Conservation (phyloP, 2,329 filamentous ascomycete genomes). For the Catunica adiposa region DNA sequence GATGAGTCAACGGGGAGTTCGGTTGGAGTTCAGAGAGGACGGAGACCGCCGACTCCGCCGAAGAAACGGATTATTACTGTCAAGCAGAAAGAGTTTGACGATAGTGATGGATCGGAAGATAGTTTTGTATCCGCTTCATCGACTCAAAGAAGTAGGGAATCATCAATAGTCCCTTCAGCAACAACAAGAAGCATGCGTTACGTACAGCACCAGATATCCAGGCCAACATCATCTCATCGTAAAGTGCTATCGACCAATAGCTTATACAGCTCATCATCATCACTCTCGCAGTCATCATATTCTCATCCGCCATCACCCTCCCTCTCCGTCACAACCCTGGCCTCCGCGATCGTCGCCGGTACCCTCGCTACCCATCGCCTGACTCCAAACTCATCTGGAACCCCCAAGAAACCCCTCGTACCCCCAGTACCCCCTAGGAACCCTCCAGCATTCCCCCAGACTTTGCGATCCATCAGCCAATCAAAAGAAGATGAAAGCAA, state of each 20-base stretch:
- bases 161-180: no score
- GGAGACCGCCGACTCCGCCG: conserved; percentile 10
- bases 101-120: conserved; percentile 25
- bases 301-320: conserved; percentile 20
- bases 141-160: no score
- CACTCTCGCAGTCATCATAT: no score
- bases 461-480: background rate
- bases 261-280: no score
- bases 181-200: conserved; percentile 12
- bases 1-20: background rate
- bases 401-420: background rate
- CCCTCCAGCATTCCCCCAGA: conserved; percentile 22
- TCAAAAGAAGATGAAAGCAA: conserved; percentile 32
- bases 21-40: background rate
- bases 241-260: no score
- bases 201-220: no score
- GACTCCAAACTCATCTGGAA: conserved; percentile 23
- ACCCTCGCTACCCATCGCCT: conserved; percentile 50
- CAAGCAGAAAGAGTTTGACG: background rate
- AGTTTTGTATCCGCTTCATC: conserved; percentile 30
- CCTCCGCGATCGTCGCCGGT: conserved; percentile 59
- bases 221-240: no score
- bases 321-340: conserved; percentile 47
- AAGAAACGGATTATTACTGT: conserved; percentile 13
- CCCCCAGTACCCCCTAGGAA: background rate